phyloP scores from a whole-genome alignment of 1,284 basidiomycete genomes.

The Calocybe gambosa region DNA sequence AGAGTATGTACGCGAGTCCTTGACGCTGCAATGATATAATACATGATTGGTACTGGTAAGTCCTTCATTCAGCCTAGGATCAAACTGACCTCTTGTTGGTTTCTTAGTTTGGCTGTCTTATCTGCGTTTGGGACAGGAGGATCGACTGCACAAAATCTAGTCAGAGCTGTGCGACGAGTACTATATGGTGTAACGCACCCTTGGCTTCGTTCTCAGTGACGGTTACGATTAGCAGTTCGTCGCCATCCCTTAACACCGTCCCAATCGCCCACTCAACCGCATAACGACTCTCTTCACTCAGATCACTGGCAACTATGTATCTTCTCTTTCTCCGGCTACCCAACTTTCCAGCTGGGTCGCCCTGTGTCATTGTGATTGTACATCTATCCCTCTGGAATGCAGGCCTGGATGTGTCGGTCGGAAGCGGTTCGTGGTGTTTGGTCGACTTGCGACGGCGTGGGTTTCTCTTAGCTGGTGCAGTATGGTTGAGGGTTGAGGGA shows the following conservation, averaged over 20 bases:
- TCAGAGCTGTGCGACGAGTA: constrained; percentile 1
- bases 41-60: neutral
- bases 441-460: constrained; percentile 56
- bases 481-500: constrained; percentile 58
- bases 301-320: constrained; percentile 90
- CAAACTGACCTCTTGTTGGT: constrained; percentile 77
- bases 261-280: constrained; percentile 96
- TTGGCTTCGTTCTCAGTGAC: constrained; percentile 93
- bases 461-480: constrained; percentile 34
- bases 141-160: constrained; percentile 54
- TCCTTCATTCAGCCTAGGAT: constrained; percentile 2
- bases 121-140: constrained; percentile 69
- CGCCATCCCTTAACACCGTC: constrained; percentile 91
- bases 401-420: constrained; percentile 67
- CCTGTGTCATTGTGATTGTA: constrained; percentile 85
- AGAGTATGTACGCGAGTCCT: constrained; percentile 80
- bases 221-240: constrained; percentile 86
- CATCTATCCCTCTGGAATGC: constrained; percentile 89
- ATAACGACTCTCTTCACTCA: constrained; percentile 88
- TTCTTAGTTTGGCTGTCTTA: constrained; percentile 67
- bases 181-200: constrained; percentile 39
- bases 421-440: constrained; percentile 53
- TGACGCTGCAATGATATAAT: constrained; percentile 58
- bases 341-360: constrained; percentile 59
- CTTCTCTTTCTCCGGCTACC: constrained; percentile 57